Conservation (phyloP, 352 stramenopile genomes). For the Saprolegnia parasitica region DNA sequence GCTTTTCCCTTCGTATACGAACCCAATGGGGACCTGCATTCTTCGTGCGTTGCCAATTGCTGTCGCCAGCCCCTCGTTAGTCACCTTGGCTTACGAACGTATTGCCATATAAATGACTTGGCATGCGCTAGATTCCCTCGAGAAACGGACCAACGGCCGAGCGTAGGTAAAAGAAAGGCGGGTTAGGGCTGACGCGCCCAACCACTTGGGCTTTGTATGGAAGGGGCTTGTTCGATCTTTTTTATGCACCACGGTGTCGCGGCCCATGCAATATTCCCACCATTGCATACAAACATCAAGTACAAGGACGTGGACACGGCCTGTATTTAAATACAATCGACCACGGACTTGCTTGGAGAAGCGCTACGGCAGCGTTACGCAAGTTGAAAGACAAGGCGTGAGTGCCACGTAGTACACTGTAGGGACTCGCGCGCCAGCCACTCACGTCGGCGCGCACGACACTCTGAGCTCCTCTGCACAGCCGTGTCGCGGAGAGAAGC, state of each 20-base stretch:
- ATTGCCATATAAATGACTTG: neutral
- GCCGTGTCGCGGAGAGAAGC: conserved; percentile 9
- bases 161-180: conserved; percentile 7
- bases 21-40: neutral
- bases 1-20: neutral
- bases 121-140: neutral
- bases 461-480: neutral
- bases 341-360: conserved; percentile 2
- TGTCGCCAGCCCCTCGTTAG: conserved; percentile 26
- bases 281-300: neutral
- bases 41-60: neutral
- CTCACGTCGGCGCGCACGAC: conserved; percentile 4
- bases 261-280: neutral
- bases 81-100: conserved; percentile 28
- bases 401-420: conserved; percentile 17
- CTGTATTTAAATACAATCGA: neutral
- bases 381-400: conserved; percentile 14
- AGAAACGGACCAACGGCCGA: neutral
- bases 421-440: neutral
- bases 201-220: neutral
- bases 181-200: neutral
- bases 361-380: conserved; percentile 1
- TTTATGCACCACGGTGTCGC: neutral
- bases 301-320: neutral
- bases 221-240: neutral